These are phyloP conservation scores for Collybiopsis confluens DNA, from an alignment of 768 basidiomycete genomes.

Conservation along the genomic window DNA sequence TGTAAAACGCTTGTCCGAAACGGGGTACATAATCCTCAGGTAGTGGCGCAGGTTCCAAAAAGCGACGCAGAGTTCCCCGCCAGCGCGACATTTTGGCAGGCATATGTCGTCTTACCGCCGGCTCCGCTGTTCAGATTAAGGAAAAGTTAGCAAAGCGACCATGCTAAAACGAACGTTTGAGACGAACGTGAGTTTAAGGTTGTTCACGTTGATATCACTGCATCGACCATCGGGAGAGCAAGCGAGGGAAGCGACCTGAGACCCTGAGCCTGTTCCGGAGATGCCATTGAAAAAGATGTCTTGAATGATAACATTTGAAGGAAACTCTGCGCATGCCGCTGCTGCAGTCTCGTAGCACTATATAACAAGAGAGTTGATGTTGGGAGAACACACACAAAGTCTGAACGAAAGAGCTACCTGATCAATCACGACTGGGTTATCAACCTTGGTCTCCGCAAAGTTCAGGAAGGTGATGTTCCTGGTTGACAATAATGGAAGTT, in stretches of 20 bases:
- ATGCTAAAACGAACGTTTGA: neutral
- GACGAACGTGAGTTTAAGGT: slow-evolving; percentile 41
- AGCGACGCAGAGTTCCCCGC: slow-evolving; percentile 38
- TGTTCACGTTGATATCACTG: slow-evolving; percentile 42
- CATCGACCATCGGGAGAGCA: slow-evolving; percentile 48
- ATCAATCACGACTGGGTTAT: slow-evolving; percentile 58
- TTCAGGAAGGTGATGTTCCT: slow-evolving; percentile 51
- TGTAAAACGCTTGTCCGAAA: too few relatives aligned
- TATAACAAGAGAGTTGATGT: neutral
- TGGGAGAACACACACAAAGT: too few relatives aligned
- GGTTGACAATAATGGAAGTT: too few relatives aligned
- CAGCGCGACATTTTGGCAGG: slow-evolving; percentile 52
- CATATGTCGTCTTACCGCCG: slow-evolving; percentile 39
- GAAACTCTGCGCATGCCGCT: slow-evolving; percentile 45
- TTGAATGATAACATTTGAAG: slow-evolving; percentile 50
- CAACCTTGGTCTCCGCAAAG: slow-evolving; percentile 50
- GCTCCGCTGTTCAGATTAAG: slow-evolving; percentile 21
- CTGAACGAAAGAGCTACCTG: too few relatives aligned
- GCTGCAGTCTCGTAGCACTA: slow-evolving; percentile 49
- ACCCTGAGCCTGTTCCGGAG: too few relatives aligned
- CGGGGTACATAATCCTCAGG: too few relatives aligned
- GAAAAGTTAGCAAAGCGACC: neutral
- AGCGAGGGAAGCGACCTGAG: too few relatives aligned
- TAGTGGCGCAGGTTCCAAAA: slow-evolving; percentile 26
- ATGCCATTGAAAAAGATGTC: slow-evolving; percentile 46